Base-by-base conservation (phyloP, 192 early-diverging fungal species). In the Haplosporangium gracile region DNA sequence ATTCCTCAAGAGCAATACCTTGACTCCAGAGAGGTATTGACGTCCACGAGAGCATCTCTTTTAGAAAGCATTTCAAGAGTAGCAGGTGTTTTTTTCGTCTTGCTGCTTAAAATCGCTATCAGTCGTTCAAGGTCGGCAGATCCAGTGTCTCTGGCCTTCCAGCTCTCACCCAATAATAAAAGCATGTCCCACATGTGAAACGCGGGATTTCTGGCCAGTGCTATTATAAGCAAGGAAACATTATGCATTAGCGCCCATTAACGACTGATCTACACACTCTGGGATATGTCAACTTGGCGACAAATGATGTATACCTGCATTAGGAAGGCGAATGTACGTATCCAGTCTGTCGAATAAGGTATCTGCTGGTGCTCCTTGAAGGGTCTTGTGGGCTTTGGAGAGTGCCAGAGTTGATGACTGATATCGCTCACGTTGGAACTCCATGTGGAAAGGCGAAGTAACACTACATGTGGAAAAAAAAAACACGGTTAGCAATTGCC, bases 361-460 rank as follows among this genome's bases (percentile, higher is more conserved):
- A 11, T 77, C 11, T 8, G 20, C 40, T 15, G 9, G 55, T 2
- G 39, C 22, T 3, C 32, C 63, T 7, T 42, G n/a, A 45, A 68
- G 20, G 29, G 49, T 47, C 29, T 51, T 78, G 26, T 81, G n/a
- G 15, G 77, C 51, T 38, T 78, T 86, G 5, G 84, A 72, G 24
- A 86, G 38, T 8, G 77, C 55, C 11, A 78, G 26, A 3, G 84
- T 86, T 22, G 70, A 86, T 20, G 79, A 81, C 24, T 77, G 70
- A 29, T 77, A 81, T 29, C 79, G 78, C 16, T 86, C 84, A 10
- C 84, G 74, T 57, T 86, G 84, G 47, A 86, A 86, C 29, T 86
- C 84, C 79, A 86, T 81, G 13, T 70, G 79, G 22, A 86, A 86
- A 20, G 84, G 76, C 3, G 79, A 86, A 16, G 79, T 78, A 6